These are phyloP conservation scores for Aspergillus asperescens DNA, from an alignment of 495 filamentous ascomycete genomes.

Conservation along the genomic window DNA sequence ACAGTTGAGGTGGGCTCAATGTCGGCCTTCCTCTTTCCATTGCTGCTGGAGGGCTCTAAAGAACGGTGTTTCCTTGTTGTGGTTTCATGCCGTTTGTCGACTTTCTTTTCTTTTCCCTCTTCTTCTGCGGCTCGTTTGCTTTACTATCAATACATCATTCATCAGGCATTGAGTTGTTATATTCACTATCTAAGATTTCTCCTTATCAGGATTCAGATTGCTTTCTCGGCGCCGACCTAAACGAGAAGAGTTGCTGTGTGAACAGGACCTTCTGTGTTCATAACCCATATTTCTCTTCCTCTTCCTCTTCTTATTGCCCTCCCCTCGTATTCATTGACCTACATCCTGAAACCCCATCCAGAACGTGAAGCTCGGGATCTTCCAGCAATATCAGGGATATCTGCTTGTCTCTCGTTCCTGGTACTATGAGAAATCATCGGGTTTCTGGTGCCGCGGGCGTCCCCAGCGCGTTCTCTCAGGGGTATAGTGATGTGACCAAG, in stretches of 20 bases:
- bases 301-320: background rate
- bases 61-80: background rate
- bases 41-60: no score
- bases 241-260: background rate
- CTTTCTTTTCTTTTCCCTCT: background rate
- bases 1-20: background rate
- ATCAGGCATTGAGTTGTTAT: background rate
- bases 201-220: background rate
- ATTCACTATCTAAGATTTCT: background rate
- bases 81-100: background rate
- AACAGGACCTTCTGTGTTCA: background rate
- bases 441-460: background rate
- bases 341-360: no score
- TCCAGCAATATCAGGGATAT: no score
- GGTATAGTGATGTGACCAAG: constrained; percentile 24
- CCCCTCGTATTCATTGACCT: background rate
- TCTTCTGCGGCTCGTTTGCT: background rate
- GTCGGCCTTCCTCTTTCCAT: no score
- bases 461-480: constrained; percentile 24
- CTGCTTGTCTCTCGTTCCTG: background rate
- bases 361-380: no score
- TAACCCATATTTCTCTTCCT: background rate
- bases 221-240: background rate
- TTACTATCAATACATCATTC: background rate
- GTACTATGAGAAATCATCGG: background rate